Evolutionary conservation across 495 filamentous ascomycete species (phyloP).

Genomic region (Elasticomyces elasticus): DNA sequence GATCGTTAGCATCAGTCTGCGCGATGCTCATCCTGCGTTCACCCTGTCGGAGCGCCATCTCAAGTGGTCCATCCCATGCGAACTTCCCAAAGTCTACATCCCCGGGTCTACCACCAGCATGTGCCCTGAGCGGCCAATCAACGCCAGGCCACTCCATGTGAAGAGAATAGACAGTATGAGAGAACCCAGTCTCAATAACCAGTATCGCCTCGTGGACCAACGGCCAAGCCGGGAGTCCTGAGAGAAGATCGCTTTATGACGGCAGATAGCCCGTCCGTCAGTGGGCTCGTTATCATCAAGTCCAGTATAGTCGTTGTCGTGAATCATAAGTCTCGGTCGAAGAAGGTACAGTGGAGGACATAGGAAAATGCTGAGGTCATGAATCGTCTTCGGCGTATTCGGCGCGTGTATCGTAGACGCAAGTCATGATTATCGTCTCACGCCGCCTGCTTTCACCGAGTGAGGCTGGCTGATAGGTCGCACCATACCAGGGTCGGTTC

Average conservation of each 20-base stretch:
- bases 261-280: not conserved
- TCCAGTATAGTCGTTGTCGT: constrained; percentile 20
- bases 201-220: not conserved
- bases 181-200: not conserved
- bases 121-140: not conserved
- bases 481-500: constrained; percentile 15
- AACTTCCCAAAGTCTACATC: not conserved
- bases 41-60: not conserved
- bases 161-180: constrained; percentile 10
- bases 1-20: not conserved
- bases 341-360: constrained; percentile 12
- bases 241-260: constrained; percentile 1
- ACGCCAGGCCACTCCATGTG: not conserved
- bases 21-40: not conserved
- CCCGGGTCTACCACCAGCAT: not conserved
- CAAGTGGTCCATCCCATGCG: not conserved
- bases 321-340: constrained; percentile 12
- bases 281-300: constrained; percentile 17
- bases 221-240: not conserved
- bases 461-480: constrained; percentile 21
- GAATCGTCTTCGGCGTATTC: not conserved
- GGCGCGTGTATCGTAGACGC: not conserved
- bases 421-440: constrained; percentile 12
- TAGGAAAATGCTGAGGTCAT: constrained; percentile 3
- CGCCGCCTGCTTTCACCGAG: constrained; percentile 15